Base-by-base conservation (phyloP, 148 eudicot species). In the Silene uniflora region DNA sequence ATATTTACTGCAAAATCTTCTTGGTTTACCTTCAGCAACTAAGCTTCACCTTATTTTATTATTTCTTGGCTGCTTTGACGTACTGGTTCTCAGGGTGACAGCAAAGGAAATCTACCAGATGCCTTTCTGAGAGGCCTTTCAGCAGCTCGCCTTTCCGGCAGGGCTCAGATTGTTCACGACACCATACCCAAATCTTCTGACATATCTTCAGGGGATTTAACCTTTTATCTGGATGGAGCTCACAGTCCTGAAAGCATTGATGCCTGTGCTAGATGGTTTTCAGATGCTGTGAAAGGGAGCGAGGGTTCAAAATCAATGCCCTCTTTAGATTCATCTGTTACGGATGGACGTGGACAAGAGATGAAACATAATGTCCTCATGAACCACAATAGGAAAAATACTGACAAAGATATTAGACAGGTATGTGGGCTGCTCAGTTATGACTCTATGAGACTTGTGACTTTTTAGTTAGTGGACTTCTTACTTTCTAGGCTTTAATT, bases 181-280 rank as follows among this genome's bases (percentile, higher is more conserved):
- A 73, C 62, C 67, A 68, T 76, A 44, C 47, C 70, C 39, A 73
- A 56, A 52, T 63, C 85, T 67, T 74, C 69, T 60, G 46, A 46
- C 77, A 78, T 67, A 54, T 77, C 87, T 83, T 77, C 83, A 21
- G 95, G 89, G 22, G 92, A 85, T 68, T 75, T 92, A 56, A 70
- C 82, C 14, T 92, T 88, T 79, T 92, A 90, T 85, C 84, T 90
- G 83, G 97, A 92, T 78, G 97, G 97, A 74, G 95, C 97, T 62
- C 97, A 92, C 74, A 88, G 91, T 77, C 92, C 97, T 67, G 97
- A 92, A 79, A 92, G 97, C 85, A 88, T 92, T 85, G 95, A 88
- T 73, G 95, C 88, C 66, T 92, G 97, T 83, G 95, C 90, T 44
- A 85, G 75, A 81, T 92, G 97, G 97, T 92, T 88, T 83, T 85